Evolutionary conservation across 2,329 filamentous ascomycete genomes (phyloP).

Genomic region (Alternaria longipes): DNA sequence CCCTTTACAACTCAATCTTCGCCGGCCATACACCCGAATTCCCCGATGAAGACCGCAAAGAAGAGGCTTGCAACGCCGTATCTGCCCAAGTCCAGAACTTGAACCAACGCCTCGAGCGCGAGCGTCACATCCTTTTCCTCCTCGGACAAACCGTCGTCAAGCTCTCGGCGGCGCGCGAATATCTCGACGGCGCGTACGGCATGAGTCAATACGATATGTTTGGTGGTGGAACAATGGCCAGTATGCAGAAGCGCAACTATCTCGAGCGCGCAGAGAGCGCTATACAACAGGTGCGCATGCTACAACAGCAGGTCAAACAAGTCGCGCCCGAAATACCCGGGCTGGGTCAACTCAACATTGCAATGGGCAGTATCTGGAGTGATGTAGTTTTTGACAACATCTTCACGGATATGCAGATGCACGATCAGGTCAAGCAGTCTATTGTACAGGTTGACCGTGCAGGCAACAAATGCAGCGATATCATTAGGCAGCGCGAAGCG

Average conservation of each 20-base stretch:
- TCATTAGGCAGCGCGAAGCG: slow-evolving; percentile 48
- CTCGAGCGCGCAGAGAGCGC: slow-evolving; percentile 59
- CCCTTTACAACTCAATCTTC: slow-evolving; percentile 46
- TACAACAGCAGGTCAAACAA: slow-evolving; percentile 52
- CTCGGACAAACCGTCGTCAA: slow-evolving; percentile 34
- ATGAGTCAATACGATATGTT: slow-evolving; percentile 57
- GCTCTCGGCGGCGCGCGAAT: slow-evolving; percentile 30
- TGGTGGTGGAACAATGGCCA: slow-evolving; percentile 59
- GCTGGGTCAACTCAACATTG: slow-evolving; percentile 55
- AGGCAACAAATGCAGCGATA: slow-evolving; percentile 38
- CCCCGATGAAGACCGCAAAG: slow-evolving; percentile 43
- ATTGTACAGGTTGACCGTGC: slow-evolving; percentile 43
- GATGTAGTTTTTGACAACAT: slow-evolving; percentile 67
- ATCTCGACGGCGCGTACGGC: slow-evolving; percentile 37
- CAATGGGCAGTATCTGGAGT: slow-evolving; percentile 58
- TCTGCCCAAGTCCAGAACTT: slow-evolving; percentile 21
- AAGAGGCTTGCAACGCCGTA: slow-evolving; percentile 31
- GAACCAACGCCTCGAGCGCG: slow-evolving; percentile 32
- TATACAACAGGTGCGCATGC: slow-evolving; percentile 53
- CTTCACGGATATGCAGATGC: slow-evolving; percentile 63
- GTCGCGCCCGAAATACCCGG: slow-evolving; percentile 52
- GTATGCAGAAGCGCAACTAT: slow-evolving; percentile 65
- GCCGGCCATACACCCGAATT: slow-evolving; percentile 44
- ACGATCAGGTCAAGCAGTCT: slow-evolving; percentile 61
- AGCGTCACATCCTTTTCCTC: slow-evolving; percentile 39